These are phyloP conservation scores for Raphanus hybrid DNA, from an alignment of 441 rosid species.

Conservation along the genomic window DNA sequence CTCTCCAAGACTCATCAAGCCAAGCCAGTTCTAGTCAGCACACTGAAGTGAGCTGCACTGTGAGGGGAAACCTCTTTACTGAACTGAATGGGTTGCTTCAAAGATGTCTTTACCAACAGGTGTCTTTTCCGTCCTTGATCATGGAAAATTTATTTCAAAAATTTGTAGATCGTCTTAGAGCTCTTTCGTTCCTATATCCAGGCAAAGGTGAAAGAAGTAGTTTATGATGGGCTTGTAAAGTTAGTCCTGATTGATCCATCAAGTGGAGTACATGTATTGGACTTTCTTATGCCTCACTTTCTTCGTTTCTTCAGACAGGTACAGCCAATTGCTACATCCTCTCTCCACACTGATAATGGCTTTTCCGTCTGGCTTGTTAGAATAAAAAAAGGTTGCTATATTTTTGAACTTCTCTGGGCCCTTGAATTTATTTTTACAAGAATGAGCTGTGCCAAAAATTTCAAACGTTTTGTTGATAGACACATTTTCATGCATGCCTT, in stretches of 20 bases:
- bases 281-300: conserved; percentile 82
- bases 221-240: conserved; percentile 75
- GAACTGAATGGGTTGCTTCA: conserved; percentile 78
- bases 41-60: conserved; percentile 51
- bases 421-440: not conserved
- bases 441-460: conserved; percentile 12
- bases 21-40: conserved; percentile 92
- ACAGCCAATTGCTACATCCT: conserved; percentile 29
- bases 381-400: not conserved
- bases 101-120: conserved; percentile 88
- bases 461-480: conserved; percentile 1
- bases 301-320: conserved; percentile 75
- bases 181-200: conserved; percentile 41
- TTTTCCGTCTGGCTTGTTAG: conserved; percentile 4
- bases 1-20: conserved; percentile 81
- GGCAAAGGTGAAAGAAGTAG: conserved; percentile 67
- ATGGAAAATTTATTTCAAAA: conserved; percentile 9
- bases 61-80: conserved; percentile 59
- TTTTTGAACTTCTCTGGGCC: conserved; percentile 1
- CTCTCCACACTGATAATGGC: conserved; percentile 19
- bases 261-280: conserved; percentile 59
- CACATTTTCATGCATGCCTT: conserved; percentile 21
- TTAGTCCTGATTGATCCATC: conserved; percentile 72
- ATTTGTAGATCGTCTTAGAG: conserved; percentile 25
- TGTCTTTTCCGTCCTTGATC: conserved; percentile 21